phyloP scores from a whole-genome alignment of 495 filamentous ascomycete genomes.

The Aspergillus bridgeri region DNA sequence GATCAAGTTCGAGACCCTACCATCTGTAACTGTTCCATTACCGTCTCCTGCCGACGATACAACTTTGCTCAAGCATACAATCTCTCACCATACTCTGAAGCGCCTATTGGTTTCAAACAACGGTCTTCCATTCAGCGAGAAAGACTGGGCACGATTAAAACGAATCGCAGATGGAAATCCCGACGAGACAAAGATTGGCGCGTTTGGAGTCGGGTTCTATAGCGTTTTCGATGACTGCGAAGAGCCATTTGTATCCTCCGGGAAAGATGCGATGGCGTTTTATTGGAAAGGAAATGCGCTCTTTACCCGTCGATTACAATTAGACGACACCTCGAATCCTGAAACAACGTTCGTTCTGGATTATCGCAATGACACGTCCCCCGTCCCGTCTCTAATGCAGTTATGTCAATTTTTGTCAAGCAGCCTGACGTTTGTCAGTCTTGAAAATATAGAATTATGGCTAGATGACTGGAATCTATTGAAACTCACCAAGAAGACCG shows the following conservation, averaged over 20 bases:
- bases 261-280: slow-evolving; percentile 90
- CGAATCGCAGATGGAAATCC: slow-evolving; percentile 98
- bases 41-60: slow-evolving; percentile 63
- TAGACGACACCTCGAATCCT: slow-evolving; percentile 58
- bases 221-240: slow-evolving; percentile 98
- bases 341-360: slow-evolving; percentile 91
- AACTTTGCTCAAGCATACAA: slow-evolving; percentile 72
- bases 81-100: slow-evolving; percentile 77
- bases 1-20: slow-evolving; percentile 85
- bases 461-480: slow-evolving; percentile 84
- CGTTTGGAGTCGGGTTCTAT: slow-evolving; percentile 98
- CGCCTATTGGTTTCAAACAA: slow-evolving; percentile 87
- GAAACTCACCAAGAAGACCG: slow-evolving; percentile 74
- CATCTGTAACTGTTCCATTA: slow-evolving; percentile 71
- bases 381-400: slow-evolving; percentile 77
- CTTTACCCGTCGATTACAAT: slow-evolving; percentile 75
- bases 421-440: slow-evolving; percentile 90
- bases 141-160: slow-evolving; percentile 91
- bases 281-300: slow-evolving; percentile 97
- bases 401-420: slow-evolving; percentile 90
- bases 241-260: slow-evolving; percentile 92
- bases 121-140: slow-evolving; percentile 75
- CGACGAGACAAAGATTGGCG: slow-evolving; percentile 97
- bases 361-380: slow-evolving; percentile 81
- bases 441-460: slow-evolving; percentile 84